Evolutionary conservation across 1,139 yeast species (phyloP).

Genomic region (Saccharomyces hybrid): DNA sequence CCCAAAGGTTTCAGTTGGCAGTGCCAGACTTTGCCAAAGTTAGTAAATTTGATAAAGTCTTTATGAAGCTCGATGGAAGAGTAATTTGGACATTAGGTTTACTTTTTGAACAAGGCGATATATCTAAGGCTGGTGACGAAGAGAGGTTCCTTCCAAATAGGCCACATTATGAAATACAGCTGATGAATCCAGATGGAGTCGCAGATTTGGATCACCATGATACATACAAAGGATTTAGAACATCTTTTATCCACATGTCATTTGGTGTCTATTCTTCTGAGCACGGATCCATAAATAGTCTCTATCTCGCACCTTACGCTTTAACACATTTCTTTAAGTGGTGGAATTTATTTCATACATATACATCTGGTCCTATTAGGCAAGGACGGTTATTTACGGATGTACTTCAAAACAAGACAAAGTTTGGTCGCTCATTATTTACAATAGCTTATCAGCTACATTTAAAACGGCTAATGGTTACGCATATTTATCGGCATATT

Average conservation of each 20-base stretch:
- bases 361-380: constrained; percentile 65
- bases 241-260: constrained; percentile 69
- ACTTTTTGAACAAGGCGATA: constrained; percentile 38
- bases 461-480: constrained; percentile 58
- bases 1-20: constrained; percentile 61
- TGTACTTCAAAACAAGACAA: constrained; percentile 34
- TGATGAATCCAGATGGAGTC: constrained; percentile 52
- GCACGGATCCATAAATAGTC: constrained; percentile 45
- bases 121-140: constrained; percentile 24
- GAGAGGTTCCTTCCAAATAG: constrained; percentile 34
- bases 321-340: constrained; percentile 63
- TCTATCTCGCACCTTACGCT: constrained; percentile 64
- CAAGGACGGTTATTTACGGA: constrained; percentile 56
- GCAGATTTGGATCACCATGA: constrained; percentile 42
- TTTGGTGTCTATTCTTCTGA: constrained; percentile 49
- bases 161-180: constrained; percentile 61
- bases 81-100: constrained; percentile 46
- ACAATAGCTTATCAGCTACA: constrained; percentile 71
- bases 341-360: constrained; percentile 70
- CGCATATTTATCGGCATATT: constrained; percentile 60
- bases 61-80: constrained; percentile 46
- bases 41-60: constrained; percentile 35
- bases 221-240: constrained; percentile 66
- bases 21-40: constrained; percentile 34
- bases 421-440: constrained; percentile 65